Conservation (phyloP, 345 rosid genomes). For the Combretum micranthum region DNA sequence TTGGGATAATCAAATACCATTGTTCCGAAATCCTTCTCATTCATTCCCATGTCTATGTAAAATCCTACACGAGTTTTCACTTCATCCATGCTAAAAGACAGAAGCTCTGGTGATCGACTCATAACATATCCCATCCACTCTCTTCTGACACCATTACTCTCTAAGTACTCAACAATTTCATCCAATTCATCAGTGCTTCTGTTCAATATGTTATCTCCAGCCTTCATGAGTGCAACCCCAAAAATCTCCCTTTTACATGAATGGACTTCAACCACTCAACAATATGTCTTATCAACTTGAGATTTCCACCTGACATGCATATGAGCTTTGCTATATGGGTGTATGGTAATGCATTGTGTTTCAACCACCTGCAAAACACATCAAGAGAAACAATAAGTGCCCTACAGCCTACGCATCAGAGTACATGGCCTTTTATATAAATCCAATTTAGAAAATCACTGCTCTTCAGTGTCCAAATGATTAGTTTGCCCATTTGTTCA, state of each 20-base stretch:
- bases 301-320: conserved; percentile 58
- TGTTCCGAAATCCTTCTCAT: conserved; percentile 74
- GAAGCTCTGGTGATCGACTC: conserved; percentile 61
- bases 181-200: conserved; percentile 41
- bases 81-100: conserved; percentile 60
- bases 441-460: too few species aligned
- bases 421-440: too few species aligned
- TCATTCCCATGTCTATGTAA: conserved; percentile 76
- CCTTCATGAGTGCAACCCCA: conserved; percentile 59
- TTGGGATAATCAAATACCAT: conserved; percentile 87
- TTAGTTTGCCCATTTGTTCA: too few species aligned
- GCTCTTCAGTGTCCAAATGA: too few species aligned
- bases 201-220: conserved; percentile 54
- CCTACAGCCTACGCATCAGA: too few species aligned
- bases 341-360: conserved; percentile 66
- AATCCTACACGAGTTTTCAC: conserved; percentile 54
- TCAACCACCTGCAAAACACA: conserved; percentile 71
- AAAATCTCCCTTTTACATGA: conserved; percentile 72
- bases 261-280: conserved; percentile 69
- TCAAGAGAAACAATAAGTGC: not conserved
- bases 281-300: conserved; percentile 43
- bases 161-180: conserved; percentile 60
- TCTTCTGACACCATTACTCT: conserved; percentile 65
- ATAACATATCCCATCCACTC: conserved; percentile 90
- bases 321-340: conserved; percentile 71